These are phyloP conservation scores for Herpetomonas tarakana DNA, from an alignment of 208 protist species.

Conservation along the genomic window DNA sequence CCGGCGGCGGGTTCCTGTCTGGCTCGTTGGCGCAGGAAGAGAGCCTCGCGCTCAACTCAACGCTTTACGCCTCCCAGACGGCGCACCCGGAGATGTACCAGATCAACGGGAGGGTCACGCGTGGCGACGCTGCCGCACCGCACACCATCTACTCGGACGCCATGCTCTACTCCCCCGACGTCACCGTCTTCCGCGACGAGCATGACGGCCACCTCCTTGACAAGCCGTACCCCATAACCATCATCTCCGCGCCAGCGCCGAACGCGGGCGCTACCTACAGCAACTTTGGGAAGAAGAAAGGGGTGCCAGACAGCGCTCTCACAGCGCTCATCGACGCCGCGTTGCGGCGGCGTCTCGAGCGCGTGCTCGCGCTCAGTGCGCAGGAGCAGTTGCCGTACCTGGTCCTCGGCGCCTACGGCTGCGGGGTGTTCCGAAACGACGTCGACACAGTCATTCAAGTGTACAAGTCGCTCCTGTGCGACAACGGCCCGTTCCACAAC, in stretches of 20 bases:
- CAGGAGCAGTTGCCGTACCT: background rate
- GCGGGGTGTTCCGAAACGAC: conserved; percentile 18
- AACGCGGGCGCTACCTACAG: conserved; percentile 18
- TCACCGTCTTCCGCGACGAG: conserved; percentile 21
- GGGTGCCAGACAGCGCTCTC: background rate
- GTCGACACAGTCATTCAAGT: background rate
- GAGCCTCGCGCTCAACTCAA: conserved; percentile 15
- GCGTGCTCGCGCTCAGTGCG: conserved; percentile 8
- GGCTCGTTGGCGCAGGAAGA: conserved; percentile 20
- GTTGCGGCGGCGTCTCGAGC: conserved; percentile 1
- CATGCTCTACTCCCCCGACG: conserved; percentile 12
- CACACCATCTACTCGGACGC: conserved; percentile 17
- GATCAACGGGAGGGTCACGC: conserved; percentile 6
- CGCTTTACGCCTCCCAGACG: conserved; percentile 19
- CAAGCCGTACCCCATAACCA: conserved; percentile 10
- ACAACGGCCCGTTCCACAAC: conserved; percentile 6
- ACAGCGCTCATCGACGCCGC: conserved; percentile 6
- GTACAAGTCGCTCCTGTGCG: background rate
- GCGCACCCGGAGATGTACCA: conserved; percentile 8
- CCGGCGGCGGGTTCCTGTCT: conserved; percentile 17
- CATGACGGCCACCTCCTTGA: conserved; percentile 5
- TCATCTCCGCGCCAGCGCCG: conserved; percentile 17
- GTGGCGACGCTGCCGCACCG: background rate
- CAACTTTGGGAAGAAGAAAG: background rate
- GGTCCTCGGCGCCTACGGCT: conserved; percentile 20